phyloP scores from a whole-genome alignment of 176 grass and related monocot genomes.

The Rhynchospora tenuis region DNA sequence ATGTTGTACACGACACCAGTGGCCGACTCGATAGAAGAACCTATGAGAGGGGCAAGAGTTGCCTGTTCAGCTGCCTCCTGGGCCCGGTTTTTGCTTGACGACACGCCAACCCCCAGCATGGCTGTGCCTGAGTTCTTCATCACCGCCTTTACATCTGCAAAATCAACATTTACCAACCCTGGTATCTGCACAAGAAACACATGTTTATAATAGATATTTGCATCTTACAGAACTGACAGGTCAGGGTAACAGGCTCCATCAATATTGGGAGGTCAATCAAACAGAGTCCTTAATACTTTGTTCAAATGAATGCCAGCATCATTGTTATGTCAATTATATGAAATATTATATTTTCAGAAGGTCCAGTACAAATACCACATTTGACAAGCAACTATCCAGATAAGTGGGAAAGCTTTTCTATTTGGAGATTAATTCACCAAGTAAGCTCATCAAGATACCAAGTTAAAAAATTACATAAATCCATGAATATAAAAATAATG shows the following conservation, averaged over 20 bases:
- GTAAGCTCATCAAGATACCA: neutral
- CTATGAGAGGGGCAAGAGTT: constrained; percentile 88
- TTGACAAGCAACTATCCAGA: neutral
- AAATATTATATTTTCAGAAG: neutral
- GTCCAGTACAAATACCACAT: neutral
- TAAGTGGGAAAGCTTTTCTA: neutral
- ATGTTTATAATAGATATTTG: neutral
- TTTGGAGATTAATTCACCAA: neutral
- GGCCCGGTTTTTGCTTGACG: constrained; percentile 83
- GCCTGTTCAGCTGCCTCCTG: constrained; percentile 98
- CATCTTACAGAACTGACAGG: neutral
- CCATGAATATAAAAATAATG: neutral
- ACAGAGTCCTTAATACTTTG: neutral
- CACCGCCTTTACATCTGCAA: constrained; percentile 95
- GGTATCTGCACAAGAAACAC: constrained; percentile 55
- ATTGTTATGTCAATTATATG: neutral
- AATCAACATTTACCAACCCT: constrained; percentile 95
- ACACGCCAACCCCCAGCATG: constrained; percentile 87
- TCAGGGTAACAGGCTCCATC: neutral
- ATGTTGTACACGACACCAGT: constrained; percentile 95
- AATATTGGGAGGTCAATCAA: neutral
- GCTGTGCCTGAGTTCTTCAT: constrained; percentile 96
- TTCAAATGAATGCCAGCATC: neutral
- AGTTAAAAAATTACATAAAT: neutral
- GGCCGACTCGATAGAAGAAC: constrained; percentile 86